phyloP scores from a whole-genome alignment of 768 basidiomycete genomes.

The Lactifluus echinatus region DNA sequence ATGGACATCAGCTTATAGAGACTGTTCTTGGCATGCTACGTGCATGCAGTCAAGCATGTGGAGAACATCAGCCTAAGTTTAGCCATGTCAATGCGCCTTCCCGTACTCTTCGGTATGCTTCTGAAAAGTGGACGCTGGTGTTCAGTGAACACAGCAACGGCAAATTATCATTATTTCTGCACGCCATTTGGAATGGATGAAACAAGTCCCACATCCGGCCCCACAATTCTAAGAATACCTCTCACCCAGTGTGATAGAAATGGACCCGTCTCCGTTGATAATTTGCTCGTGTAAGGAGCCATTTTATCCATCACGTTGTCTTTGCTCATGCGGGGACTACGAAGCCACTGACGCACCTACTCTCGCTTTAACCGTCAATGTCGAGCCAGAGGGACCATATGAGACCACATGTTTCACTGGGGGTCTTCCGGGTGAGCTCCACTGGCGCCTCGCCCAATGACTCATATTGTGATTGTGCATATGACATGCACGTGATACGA shows the following conservation, averaged over 20 bases:
- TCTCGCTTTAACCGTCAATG: slow-evolving; percentile 49
- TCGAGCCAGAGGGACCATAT: slow-evolving; percentile 90
- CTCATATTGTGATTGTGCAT: slow-evolving; percentile 38
- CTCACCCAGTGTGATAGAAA: slow-evolving; percentile 66
- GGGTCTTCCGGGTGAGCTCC: slow-evolving; percentile 72
- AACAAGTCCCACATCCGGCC: slow-evolving; percentile 59
- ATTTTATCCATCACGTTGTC: no score
- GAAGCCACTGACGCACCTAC: neutral
- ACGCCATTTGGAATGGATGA: slow-evolving; percentile 66
- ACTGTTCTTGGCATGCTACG: neutral
- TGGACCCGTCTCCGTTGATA: slow-evolving; percentile 59
- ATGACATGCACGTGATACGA: slow-evolving; percentile 37
- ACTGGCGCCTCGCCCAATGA: slow-evolving; percentile 40
- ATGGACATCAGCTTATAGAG: no score
- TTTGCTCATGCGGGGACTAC: no score
- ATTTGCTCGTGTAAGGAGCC: slow-evolving; percentile 75
- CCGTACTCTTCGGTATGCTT: neutral
- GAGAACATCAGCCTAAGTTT: neutral
- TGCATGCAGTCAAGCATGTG: neutral
- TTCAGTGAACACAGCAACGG: slow-evolving; percentile 85
- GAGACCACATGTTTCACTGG: slow-evolving; percentile 66
- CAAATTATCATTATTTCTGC: slow-evolving; percentile 88
- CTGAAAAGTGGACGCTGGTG: no score
- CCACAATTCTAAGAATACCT: slow-evolving; percentile 77
- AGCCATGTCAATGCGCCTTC: neutral